These are phyloP conservation scores for Limonium bicolor DNA, from an alignment of 148 eudicot species.

Conservation along the genomic window DNA sequence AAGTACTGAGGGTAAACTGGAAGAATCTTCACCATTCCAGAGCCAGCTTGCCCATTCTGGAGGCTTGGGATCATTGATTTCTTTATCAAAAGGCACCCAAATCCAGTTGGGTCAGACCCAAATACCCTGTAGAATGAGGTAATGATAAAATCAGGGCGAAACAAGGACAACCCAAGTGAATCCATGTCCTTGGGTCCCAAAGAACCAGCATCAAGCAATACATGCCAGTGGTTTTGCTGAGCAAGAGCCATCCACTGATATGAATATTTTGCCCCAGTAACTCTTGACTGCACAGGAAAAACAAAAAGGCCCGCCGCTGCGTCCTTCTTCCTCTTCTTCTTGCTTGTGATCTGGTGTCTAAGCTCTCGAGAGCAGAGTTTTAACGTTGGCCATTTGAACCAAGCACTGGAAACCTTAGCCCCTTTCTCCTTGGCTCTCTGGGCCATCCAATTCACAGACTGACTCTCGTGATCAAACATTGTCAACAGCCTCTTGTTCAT, in stretches of 20 bases:
- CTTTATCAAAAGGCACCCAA: constrained; percentile 93
- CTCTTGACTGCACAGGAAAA: constrained; percentile 14
- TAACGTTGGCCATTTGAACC: constrained; percentile 13
- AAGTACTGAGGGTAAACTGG: constrained; percentile 74
- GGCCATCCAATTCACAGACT: constrained; percentile 16
- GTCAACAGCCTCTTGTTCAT: constrained; percentile 12
- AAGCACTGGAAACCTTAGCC: constrained; percentile 11
- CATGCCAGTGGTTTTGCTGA: constrained; percentile 15
- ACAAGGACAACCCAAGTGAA: constrained; percentile 12
- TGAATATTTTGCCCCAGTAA: constrained; percentile 13
- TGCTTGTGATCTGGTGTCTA: constrained; percentile 10
- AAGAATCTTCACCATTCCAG: constrained; percentile 89
- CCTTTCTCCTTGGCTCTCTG: constrained; percentile 14
- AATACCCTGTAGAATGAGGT: constrained; percentile 14
- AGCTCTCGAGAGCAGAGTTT: constrained; percentile 12
- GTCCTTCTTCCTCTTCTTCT: constrained; percentile 13
- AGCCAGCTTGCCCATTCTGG: constrained; percentile 79
- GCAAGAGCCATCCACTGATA: constrained; percentile 17
- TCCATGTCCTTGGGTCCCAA: constrained; percentile 19
- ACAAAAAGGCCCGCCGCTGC: constrained; percentile 10
- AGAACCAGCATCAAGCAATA: constrained; percentile 14
- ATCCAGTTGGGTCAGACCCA: constrained; percentile 79
- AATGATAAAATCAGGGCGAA: constrained; percentile 13
- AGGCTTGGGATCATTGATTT: constrained; percentile 83
- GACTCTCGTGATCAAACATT: constrained; percentile 17